Conservation (phyloP, 2,329 filamentous ascomycete genomes). For the Eutypella sp. region DNA sequence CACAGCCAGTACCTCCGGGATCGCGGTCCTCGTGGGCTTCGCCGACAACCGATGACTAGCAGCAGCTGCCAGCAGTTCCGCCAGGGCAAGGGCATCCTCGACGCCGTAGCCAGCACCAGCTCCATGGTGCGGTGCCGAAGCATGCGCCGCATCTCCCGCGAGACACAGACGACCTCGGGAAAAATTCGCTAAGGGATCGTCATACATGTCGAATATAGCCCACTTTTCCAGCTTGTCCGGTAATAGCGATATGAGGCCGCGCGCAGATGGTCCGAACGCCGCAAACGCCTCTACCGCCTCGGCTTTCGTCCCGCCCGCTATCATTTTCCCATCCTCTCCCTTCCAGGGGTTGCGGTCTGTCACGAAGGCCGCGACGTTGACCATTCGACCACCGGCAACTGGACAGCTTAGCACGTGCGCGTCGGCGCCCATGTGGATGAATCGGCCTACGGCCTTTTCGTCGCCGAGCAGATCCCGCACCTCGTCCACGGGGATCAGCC, state of each 20-base stretch:
- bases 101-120: slow-evolving; percentile 47
- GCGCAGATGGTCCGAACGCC: slow-evolving; percentile 30
- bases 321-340: slow-evolving; percentile 5
- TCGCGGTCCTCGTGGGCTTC: not conserved
- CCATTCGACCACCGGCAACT: slow-evolving; percentile 35
- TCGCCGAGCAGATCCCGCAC: slow-evolving; percentile 43
- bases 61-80: slow-evolving; percentile 10
- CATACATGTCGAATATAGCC: slow-evolving; percentile 43
- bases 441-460: slow-evolving; percentile 39
- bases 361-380: slow-evolving; percentile 48
- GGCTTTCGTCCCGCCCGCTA: slow-evolving; percentile 30
- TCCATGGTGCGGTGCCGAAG: slow-evolving; percentile 44
- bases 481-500: slow-evolving; percentile 50
- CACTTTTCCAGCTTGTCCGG: slow-evolving; percentile 41
- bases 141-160: slow-evolving; percentile 50
- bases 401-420: slow-evolving; percentile 57
- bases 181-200: slow-evolving; percentile 38
- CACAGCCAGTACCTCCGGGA: slow-evolving; percentile 27
- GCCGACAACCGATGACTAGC: slow-evolving; percentile 18
- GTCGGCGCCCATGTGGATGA: slow-evolving; percentile 48
- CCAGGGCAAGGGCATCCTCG: slow-evolving; percentile 43
- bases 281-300: slow-evolving; percentile 32
- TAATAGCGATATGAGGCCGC: slow-evolving; percentile 34
- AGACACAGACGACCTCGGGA: slow-evolving; percentile 36
- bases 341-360: slow-evolving; percentile 28